Evolutionary conservation across 345 rosid species (phyloP), one percentile per base, ranked within the genome.

Genomic region (Odontarrhena argentea): DNA sequence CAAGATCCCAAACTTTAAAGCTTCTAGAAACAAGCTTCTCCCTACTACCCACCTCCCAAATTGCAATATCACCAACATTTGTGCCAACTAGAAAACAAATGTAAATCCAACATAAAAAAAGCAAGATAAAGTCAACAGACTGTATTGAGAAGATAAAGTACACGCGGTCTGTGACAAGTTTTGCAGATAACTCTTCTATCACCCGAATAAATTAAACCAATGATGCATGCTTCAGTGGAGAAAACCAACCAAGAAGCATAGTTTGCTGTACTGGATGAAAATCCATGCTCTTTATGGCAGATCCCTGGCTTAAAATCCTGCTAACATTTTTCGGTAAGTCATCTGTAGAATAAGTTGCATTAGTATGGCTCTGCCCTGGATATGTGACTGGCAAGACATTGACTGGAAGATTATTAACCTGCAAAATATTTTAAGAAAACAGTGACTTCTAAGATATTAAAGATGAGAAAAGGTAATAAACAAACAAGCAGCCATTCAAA

Each of bases 211-310:
- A 57, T 14, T 2, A 69, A 8, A 63, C 28, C 49, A 44, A 30
- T 1, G 24, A 66, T 52, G 60, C 65, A 45, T 34, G 63, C 36
- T 43, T 15, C 5, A 7, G 45, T n/a, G 9, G 30, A 50, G 63
- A 26, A 28, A 45, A 67, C 71, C 52, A 69, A 88, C 97, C 96
- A 77, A 91, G 80, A 68, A 91, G 94, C 70, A 74, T 54, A 61
- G 84, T 79, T 38, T 83, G 88, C 35, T 70, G 73, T 70, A 78
- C 60, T 28, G 97, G 97, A 78, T 88, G 96, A 69, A 91, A 91
- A 68, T 84, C 96, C 84, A 88, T 80, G 93, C 85, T 84, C 63
- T 63, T 78, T 14, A 86, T 87, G 68, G 83, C 63, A 60, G 85
- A 86, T 3, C 76, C 85, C 75, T 76, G 81, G 48, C 65, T 76